phyloP scores from a whole-genome alignment of 305 asterid species.

The Rubia balearica region DNA sequence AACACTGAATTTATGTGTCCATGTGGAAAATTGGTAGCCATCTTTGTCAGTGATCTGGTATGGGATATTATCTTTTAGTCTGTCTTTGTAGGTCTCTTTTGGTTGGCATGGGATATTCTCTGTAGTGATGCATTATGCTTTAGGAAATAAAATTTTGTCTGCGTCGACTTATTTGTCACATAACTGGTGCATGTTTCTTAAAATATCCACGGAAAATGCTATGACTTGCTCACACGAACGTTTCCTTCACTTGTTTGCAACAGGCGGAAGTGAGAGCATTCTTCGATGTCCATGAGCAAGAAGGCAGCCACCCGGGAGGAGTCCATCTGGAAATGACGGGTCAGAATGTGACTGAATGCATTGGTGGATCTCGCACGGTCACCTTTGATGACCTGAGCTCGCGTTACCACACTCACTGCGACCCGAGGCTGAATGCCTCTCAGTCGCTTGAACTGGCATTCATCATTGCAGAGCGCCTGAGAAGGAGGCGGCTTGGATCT shows the following conservation, averaged over 20 bases:
- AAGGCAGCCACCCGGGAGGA: slow-evolving; percentile 83
- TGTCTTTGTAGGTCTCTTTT: slow-evolving; percentile 9
- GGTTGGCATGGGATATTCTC: neutral
- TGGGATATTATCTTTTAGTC: slow-evolving; percentile 11
- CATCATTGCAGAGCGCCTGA: no score
- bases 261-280: slow-evolving; percentile 84
- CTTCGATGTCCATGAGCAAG: slow-evolving; percentile 87
- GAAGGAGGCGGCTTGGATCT: no score
- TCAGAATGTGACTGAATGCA: no score
- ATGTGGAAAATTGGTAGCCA: neutral
- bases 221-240: neutral
- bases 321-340: slow-evolving; percentile 32
- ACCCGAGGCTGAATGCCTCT: no score
- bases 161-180: neutral
- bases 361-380: no score
- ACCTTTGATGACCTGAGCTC: no score
- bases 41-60: slow-evolving; percentile 1
- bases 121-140: neutral
- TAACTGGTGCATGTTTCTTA: neutral
- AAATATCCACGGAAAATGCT: neutral
- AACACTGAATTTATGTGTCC: neutral
- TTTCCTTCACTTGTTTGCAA: slow-evolving; percentile 7
- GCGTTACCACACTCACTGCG: no score
- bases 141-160: neutral
- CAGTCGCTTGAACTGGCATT: no score